Percentiles rank a stretch among this genome's conserved stretches.
Evolutionary conservation across 202 grass and related monocot species (phyloP).

Genomic region (Bolboschoenoplectus hybrid): DNA sequence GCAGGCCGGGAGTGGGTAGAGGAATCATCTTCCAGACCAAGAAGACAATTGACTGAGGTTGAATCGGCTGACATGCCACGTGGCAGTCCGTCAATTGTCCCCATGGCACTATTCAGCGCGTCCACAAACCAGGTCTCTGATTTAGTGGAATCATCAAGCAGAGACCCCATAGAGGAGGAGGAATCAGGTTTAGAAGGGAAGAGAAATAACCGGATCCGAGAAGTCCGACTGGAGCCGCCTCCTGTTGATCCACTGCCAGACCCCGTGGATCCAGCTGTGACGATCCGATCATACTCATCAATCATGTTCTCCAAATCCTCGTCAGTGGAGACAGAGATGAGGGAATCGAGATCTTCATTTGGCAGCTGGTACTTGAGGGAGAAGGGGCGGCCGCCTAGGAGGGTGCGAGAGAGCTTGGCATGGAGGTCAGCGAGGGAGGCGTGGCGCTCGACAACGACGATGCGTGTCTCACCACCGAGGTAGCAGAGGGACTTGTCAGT

Average conservation of each 20-base stretch:
- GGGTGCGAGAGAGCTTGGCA: slow-evolving; percentile 69
- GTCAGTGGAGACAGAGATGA: slow-evolving; percentile 94
- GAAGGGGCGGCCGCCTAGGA: slow-evolving; percentile 67
- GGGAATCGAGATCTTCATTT: slow-evolving; percentile 94
- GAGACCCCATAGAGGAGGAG: slow-evolving; percentile 79
- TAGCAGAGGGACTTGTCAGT: slow-evolving; percentile 96
- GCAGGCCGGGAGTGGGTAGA: slow-evolving; percentile 69
- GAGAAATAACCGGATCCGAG: slow-evolving; percentile 91
- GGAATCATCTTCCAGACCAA: slow-evolving; percentile 88
- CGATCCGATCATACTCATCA: slow-evolving; percentile 96
- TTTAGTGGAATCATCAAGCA: slow-evolving; percentile 88
- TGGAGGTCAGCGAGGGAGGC: slow-evolving; percentile 74
- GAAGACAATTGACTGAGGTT: slow-evolving; percentile 94
- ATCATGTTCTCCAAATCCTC: slow-evolving; percentile 98
- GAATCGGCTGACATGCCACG: slow-evolving; percentile 81
- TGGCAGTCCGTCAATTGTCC: slow-evolving; percentile 71
- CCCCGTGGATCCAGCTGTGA: slow-evolving; percentile 34
- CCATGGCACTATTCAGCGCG: slow-evolving; percentile 86
- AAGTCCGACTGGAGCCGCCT: slow-evolving; percentile 60
- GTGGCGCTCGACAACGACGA: slow-evolving; percentile 80
- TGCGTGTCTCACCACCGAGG: slow-evolving; percentile 84
- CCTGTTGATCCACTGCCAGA: slow-evolving; percentile 24
- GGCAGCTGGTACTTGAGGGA: slow-evolving; percentile 98
- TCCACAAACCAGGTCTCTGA: slow-evolving; percentile 96
- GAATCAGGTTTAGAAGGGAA: slow-evolving; percentile 84